phyloP scores from a whole-genome alignment of 2,329 filamentous ascomycete species.

The Beauveria sp. region DNA sequence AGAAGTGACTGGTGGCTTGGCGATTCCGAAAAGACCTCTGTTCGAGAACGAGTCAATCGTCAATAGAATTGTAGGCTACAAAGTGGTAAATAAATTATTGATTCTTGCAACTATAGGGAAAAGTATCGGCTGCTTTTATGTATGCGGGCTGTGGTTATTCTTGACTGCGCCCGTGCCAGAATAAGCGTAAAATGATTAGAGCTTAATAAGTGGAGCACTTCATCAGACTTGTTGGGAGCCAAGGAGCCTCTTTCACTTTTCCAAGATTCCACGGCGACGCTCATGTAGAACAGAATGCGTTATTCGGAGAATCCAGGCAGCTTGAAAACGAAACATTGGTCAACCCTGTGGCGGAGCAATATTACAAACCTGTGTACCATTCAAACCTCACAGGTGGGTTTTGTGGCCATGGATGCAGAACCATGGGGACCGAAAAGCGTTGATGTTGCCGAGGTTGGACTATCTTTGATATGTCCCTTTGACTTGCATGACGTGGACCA shows the following conservation, averaged over 20 bases:
- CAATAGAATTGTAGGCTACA: too few species aligned
- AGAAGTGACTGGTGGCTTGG: too few species aligned
- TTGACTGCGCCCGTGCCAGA: too few species aligned
- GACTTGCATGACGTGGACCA: not conserved
- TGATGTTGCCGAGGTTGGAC: not conserved
- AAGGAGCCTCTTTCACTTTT: not conserved
- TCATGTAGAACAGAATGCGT: not conserved
- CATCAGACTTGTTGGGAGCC: not conserved
- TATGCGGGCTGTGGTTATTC: too few species aligned
- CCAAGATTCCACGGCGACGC: not conserved
- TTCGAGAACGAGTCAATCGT: too few species aligned
- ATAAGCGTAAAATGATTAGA: too few species aligned
- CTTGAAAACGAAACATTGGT: constrained; percentile 1
- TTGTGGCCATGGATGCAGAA: not conserved
- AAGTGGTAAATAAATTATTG: too few species aligned
- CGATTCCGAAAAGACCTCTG: too few species aligned
- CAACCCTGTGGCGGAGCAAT: not conserved
- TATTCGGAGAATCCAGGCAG: not conserved
- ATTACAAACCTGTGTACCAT: not conserved
- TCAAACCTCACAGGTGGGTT: not conserved
- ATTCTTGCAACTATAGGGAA: too few species aligned
- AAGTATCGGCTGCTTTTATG: too few species aligned
- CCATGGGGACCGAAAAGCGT: not conserved
- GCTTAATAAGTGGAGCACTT: too few species aligned
- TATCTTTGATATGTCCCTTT: constrained; percentile 2